Percentiles rank a stretch among this genome's conserved stretches.
phyloP scores from a whole-genome alignment of 768 basidiomycete species.

The Candolleomyces aberdarensis region DNA sequence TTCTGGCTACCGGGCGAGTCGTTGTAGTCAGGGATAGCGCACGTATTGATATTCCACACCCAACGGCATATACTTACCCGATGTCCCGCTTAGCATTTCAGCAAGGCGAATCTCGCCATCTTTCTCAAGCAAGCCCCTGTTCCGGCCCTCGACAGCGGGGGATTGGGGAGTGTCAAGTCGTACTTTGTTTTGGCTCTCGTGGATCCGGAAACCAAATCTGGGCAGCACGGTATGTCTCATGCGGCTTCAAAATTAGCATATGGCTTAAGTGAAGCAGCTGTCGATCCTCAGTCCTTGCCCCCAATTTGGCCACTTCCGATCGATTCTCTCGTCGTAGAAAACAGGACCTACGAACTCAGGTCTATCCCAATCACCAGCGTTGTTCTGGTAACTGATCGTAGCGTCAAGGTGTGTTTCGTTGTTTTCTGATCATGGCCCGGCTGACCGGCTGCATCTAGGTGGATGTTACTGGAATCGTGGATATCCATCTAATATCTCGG shows the following conservation, averaged over 20 bases:
- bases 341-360: conserved; percentile 63
- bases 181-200: conserved; percentile 77
- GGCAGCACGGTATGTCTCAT: conserved; percentile 44
- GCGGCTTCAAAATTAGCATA: background rate
- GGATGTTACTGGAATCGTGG: conserved; percentile 66
- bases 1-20: conserved; percentile 71
- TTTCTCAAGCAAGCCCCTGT: conserved; percentile 63
- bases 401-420: conserved; percentile 57
- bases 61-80: background rate
- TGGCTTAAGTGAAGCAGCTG: conserved; percentile 38
- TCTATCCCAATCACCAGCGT: conserved; percentile 72
- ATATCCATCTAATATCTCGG: conserved; percentile 56
- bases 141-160: conserved; percentile 39
- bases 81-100: conserved; percentile 60
- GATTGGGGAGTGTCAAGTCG: conserved; percentile 45
- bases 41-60: conserved; percentile 20
- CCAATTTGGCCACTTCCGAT: conserved; percentile 78
- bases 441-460: conserved; percentile 41
- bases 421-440: background rate
- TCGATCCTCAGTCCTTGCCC: conserved; percentile 52
- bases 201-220: conserved; percentile 53
- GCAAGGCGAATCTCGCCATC: conserved; percentile 63
- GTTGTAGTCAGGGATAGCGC: conserved; percentile 83
- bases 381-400: conserved; percentile 64
- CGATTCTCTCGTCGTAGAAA: conserved; percentile 40